Evolutionary conservation across 306 rosid species (phyloP).

Genomic region (Castanospermum australe): DNA sequence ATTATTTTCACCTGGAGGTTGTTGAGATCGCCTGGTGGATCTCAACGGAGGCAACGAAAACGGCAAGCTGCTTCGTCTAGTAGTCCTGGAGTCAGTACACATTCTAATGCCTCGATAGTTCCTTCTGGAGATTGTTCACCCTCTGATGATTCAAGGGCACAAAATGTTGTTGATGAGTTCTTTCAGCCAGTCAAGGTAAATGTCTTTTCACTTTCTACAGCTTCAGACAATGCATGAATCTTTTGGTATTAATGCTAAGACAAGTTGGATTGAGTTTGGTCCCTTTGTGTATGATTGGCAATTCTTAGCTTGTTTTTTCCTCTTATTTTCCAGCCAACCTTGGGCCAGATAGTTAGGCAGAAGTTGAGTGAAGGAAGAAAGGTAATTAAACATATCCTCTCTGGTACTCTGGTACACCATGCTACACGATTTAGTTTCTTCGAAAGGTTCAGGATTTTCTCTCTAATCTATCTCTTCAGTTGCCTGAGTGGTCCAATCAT

Average conservation of each 20-base stretch:
- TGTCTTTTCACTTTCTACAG: background rate
- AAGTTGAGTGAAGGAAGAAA: slow-evolving; percentile 78
- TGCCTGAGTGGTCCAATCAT: too few relatives aligned
- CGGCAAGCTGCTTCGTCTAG: slow-evolving; percentile 50
- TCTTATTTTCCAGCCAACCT: slow-evolving; percentile 56
- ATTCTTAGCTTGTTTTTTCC: slow-evolving; percentile 15
- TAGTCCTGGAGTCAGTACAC: slow-evolving; percentile 46
- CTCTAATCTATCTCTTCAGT: too few relatives aligned
- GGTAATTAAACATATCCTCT: slow-evolving; percentile 42
- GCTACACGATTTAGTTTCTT: too few relatives aligned
- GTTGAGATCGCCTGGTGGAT: slow-evolving; percentile 60
- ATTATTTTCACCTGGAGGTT: slow-evolving; percentile 78
- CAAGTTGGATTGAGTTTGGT: background rate
- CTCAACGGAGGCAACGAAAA: slow-evolving; percentile 66
- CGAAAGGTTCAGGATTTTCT: too few relatives aligned
- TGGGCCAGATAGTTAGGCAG: slow-evolving; percentile 81
- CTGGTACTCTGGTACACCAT: too few relatives aligned
- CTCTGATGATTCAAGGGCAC: slow-evolving; percentile 58
- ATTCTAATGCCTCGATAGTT: slow-evolving; percentile 35
- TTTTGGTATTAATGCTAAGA: background rate
- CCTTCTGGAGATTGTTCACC: slow-evolving; percentile 34
- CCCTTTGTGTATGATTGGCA: background rate
- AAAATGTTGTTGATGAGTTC: slow-evolving; percentile 68
- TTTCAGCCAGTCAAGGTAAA: slow-evolving; percentile 64
- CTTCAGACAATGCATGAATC: background rate